Evolutionary conservation across 441 rosid species (phyloP).

Genomic region (Omphalea diandra): DNA sequence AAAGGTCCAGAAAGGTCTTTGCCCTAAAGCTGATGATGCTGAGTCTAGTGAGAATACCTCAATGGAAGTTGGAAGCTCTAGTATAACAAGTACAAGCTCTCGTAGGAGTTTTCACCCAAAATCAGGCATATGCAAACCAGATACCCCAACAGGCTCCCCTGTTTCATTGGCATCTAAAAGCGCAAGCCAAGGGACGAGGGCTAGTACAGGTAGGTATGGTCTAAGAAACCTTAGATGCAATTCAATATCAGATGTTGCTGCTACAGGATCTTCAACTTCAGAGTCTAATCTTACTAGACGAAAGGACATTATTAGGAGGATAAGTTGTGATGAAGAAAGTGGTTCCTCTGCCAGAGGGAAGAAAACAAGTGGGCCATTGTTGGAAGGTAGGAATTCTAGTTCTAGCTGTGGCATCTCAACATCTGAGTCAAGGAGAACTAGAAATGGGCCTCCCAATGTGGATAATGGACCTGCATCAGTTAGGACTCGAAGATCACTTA

Average conservation of each 20-base stretch:
- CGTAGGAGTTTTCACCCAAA: slow-evolving; percentile 43
- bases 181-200: slow-evolving; percentile 39
- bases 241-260: slow-evolving; percentile 48
- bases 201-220: slow-evolving; percentile 42
- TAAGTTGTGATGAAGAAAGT: slow-evolving; percentile 58
- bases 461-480: slow-evolving; percentile 43
- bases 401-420: slow-evolving; percentile 47
- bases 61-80: slow-evolving; percentile 51
- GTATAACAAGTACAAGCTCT: slow-evolving; percentile 45
- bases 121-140: slow-evolving; percentile 45
- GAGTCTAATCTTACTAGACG: slow-evolving; percentile 45
- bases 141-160: slow-evolving; percentile 36
- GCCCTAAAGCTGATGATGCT: slow-evolving; percentile 31
- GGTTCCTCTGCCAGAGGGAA: slow-evolving; percentile 64
- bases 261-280: slow-evolving; percentile 49
- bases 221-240: slow-evolving; percentile 60
- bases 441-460: slow-evolving; percentile 43
- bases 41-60: slow-evolving; percentile 29
- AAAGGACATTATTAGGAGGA: slow-evolving; percentile 42
- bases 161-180: slow-evolving; percentile 39
- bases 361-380: slow-evolving; percentile 42
- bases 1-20: slow-evolving; percentile 44
- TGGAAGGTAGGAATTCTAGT: slow-evolving; percentile 40
- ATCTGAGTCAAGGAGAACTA: slow-evolving; percentile 58
- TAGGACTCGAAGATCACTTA: slow-evolving; percentile 51